Conservation (phyloP, 306 rosid species). For the Prunus persica region DNA sequence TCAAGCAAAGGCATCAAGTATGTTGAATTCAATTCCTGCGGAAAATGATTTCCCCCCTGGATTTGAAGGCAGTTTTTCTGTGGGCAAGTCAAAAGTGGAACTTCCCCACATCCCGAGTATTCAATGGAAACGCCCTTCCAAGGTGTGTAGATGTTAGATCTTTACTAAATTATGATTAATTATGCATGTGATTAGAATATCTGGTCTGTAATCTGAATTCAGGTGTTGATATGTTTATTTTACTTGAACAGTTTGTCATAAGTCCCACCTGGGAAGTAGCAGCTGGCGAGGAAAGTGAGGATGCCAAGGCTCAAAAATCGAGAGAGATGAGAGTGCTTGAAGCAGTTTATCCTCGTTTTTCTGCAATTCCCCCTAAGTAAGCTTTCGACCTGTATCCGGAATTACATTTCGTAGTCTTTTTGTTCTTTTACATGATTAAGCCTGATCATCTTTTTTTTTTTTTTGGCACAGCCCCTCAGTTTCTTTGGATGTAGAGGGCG, state of each 20-base stretch:
- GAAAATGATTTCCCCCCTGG: constrained; percentile 62
- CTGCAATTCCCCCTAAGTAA: constrained; percentile 67
- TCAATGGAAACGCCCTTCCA: constrained; percentile 62
- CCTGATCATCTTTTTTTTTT: neutral
- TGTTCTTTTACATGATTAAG: constrained; percentile 2
- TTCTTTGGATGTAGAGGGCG: constrained; percentile 36
- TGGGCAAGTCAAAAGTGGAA: constrained; percentile 26
- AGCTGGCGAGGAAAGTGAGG: constrained; percentile 71
- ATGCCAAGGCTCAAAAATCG: constrained; percentile 36
- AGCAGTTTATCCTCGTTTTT: constrained; percentile 61
- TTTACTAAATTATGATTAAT: neutral
- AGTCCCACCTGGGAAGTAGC: constrained; percentile 48
- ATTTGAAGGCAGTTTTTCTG: constrained; percentile 40
- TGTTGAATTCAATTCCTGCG: constrained; percentile 29
- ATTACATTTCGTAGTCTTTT: neutral
- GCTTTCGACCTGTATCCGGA: constrained; percentile 5
- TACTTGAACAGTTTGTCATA: constrained; percentile 38
- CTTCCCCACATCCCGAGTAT: constrained; percentile 26
- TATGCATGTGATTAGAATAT: neutral
- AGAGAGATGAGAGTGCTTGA: constrained; percentile 60
- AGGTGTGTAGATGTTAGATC: constrained; percentile 37
- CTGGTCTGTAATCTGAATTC: neutral
- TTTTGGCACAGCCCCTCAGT: constrained; percentile 47
- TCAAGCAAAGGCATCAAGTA: constrained; percentile 41
- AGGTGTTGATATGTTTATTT: neutral